Conservation (phyloP, 179 eudicot species). For the Camellia oleifera region DNA sequence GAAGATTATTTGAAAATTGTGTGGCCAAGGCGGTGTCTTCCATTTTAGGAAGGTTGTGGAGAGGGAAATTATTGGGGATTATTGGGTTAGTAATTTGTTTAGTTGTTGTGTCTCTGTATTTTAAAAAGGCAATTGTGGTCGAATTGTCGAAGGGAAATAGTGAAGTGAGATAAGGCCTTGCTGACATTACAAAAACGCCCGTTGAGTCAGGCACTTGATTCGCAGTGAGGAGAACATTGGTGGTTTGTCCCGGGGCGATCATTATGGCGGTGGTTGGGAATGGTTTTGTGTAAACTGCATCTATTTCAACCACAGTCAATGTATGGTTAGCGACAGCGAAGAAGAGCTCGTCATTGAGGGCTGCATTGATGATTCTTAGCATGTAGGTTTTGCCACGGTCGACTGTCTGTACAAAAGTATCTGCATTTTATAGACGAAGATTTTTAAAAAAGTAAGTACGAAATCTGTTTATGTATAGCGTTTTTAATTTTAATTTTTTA, state of each 20-base stretch:
- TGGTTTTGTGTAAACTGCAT: conserved; percentile 57
- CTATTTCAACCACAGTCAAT: conserved; percentile 62
- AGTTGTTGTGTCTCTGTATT: conserved; percentile 27
- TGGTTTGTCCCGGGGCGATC: conserved; percentile 73
- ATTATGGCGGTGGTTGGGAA: conserved; percentile 44
- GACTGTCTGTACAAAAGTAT: conserved; percentile 45
- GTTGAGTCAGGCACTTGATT: conserved; percentile 34
- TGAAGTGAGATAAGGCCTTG: conserved; percentile 45
- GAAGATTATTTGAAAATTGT: conserved; percentile 28
- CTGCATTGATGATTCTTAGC: conserved; percentile 66
- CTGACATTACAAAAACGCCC: conserved; percentile 47
- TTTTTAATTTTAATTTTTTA: no score
- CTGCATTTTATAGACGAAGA: conserved; percentile 24
- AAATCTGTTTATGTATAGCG: no score
- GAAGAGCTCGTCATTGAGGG: conserved; percentile 62
- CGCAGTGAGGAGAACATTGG: conserved; percentile 47
- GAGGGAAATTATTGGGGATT: conserved; percentile 16
- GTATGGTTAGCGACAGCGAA: conserved; percentile 59
- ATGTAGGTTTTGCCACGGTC: conserved; percentile 59
- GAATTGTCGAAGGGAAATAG: conserved; percentile 56
- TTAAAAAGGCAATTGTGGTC: conserved; percentile 44
- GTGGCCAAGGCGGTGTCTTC: conserved; percentile 46
- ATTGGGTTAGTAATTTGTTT: neutral
- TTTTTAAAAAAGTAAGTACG: no score
- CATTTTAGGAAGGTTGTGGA: conserved; percentile 43